Base-by-base conservation (phyloP, 140 eudicot species). In the Ambrosia hybrid region DNA sequence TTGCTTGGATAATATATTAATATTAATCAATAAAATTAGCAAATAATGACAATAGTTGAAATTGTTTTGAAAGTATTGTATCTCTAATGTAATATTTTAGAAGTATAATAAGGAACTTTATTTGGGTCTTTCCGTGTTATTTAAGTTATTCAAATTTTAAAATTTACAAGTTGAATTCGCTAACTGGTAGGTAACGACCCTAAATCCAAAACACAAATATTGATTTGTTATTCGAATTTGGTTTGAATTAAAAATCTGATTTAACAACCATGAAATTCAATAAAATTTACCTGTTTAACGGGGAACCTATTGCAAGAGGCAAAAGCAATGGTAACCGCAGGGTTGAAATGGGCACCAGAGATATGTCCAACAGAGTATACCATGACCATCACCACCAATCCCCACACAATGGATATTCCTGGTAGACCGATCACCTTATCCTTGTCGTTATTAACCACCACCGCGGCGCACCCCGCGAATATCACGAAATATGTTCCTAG, bases 271-370 rank as follows among this genome's bases (percentile, higher is more conserved):
- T 30, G 34, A 30, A 1, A 30, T 30, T 30, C 34, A 1, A 30
- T 30, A 30, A 21, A 9, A 21, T 33, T 6, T 65, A 82, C 93
- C 86, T 85, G 88, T 78, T 85, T 87, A 51, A 87, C 51, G 10
- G 94, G 94, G 52, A 87, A 87, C 73, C 90, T 85, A 5, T 70
- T 82, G 71, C 84, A 82, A 46, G 88, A 60, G 12, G 86, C 86
- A 34, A 82, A 82, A 11, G 86, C 77, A 57, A 82, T 78, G 71
- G 86, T 78, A 70, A 78, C 80, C 0, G 86, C 86, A 10, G 83
- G 83, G 51, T 82, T 82, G 16, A 82, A 73, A 70, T 76, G 79
- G 16, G 79, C 86, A 38, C 86, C 83, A 6, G 86, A 82, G 68
- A 82, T 73, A 55, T 82, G 86, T 45, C 83, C 86, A 14, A 82